phyloP scores from a whole-genome alignment of 371 early-diverging fungal species.

The Dinochytrium kinnereticum region DNA sequence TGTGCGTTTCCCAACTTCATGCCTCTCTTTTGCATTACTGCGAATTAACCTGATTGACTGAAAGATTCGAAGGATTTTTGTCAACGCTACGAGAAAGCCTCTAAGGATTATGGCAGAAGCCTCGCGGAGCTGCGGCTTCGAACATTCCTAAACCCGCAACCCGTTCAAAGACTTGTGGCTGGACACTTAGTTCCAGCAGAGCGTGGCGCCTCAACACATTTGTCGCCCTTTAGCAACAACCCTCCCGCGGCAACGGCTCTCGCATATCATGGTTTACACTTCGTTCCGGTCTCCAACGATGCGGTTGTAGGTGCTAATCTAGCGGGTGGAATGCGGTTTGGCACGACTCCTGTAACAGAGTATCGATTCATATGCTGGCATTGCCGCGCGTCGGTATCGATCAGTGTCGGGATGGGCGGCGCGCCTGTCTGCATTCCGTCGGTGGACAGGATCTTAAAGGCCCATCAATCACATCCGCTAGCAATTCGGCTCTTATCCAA shows the following conservation, averaged over 20 bases:
- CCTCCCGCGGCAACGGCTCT: neutral
- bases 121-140: neutral
- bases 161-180: neutral
- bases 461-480: too few relatives aligned
- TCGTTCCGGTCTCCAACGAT: neutral
- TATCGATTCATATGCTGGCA: slow-evolving; percentile 6
- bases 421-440: neutral
- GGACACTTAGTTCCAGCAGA: neutral
- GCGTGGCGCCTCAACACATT: neutral
- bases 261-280: neutral
- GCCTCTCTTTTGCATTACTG: neutral
- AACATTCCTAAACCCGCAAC: neutral
- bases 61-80: neutral
- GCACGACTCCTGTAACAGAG: neutral
- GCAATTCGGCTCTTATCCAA: neutral
- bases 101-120: neutral
- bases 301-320: neutral
- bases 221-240: neutral
- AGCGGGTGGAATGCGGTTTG: neutral
- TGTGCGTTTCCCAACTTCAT: too few relatives aligned
- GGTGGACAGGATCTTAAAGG: neutral
- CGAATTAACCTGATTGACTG: neutral
- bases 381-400: neutral
- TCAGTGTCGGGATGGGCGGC: neutral
- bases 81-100: neutral